phyloP scores from a whole-genome alignment of 352 stramenopile genomes.

The Pythium guiyangense region DNA sequence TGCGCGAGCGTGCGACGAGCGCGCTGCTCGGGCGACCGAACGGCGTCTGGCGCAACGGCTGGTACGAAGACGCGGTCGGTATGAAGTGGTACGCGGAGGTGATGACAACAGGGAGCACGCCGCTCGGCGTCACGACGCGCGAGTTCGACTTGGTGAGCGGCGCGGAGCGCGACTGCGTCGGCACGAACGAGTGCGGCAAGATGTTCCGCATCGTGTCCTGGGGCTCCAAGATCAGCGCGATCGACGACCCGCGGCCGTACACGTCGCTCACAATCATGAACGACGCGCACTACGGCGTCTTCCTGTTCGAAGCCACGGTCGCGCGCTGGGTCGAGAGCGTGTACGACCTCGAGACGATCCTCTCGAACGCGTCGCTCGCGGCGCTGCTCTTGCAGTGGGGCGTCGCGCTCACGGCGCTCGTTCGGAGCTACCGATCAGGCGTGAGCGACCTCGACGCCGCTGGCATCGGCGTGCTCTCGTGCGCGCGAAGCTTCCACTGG shows the following conservation, averaged over 20 bases:
- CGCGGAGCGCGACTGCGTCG: constrained; percentile 3
- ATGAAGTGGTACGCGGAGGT: constrained; percentile 4
- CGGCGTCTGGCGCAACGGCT: constrained; percentile 8
- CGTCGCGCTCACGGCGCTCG: constrained; percentile 9
- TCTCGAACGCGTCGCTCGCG: constrained; percentile 28
- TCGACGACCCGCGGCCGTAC: not conserved
- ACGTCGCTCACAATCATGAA: constrained; percentile 16
- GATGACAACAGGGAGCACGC: not conserved
- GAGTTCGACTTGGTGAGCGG: constrained; percentile 2
- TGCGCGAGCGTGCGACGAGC: not conserved
- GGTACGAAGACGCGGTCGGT: constrained; percentile 7
- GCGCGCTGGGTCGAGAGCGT: constrained; percentile 10
- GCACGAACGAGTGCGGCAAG: not conserved
- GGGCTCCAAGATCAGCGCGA: constrained; percentile 4
- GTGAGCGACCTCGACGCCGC: not conserved
- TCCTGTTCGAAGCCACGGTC: no score
- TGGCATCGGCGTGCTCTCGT: constrained; percentile 17
- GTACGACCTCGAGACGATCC: constrained; percentile 29
- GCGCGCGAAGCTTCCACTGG: constrained; percentile 9
- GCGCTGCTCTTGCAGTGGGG: constrained; percentile 32
- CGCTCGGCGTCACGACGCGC: not conserved
- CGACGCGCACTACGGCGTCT: constrained; percentile 15
- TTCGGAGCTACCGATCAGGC: not conserved
- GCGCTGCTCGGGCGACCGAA: not conserved
- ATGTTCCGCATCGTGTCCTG: constrained; percentile 5